Evolutionary conservation across 495 filamentous ascomycete genomes (phyloP), one percentile per base, ranked within the genome.

Genomic region (Penicillium angulare): DNA sequence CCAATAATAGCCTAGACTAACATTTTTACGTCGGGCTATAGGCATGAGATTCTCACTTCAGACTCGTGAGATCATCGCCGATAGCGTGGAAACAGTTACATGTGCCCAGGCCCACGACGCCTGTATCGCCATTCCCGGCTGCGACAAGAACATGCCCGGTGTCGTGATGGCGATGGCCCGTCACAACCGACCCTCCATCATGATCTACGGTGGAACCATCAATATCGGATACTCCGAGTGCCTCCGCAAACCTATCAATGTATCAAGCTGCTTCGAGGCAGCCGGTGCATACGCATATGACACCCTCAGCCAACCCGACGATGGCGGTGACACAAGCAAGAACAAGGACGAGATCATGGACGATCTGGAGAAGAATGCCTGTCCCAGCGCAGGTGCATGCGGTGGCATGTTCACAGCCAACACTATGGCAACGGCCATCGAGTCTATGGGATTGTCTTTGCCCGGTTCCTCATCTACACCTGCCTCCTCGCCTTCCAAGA

Each of bases 121-220:
- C 47, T 95, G 91, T 63, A 92, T 98, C 59, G 83, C 89, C 20
- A 92, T 98, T 54, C 91, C 93, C 1, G 93, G 93, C 8, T 98
- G 93, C 63, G 93, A 98, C 69, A 98, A 98, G 77, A 98, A 98
- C 59, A 98, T 98, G 93, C 93, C 93, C 1, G 93, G 93, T 51
- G 78, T 77, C 29, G 71, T 89, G n/a, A 88, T 89, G 84, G 86
- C 80, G 36, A 86, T 89, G 68, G 90, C 90, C 10, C 81, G 93
- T 33, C 90, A 96, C 69, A 97, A 98, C 72, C 83, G 92, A 13
- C 93, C 93, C 5, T 86, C 83, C 0, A 72, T 89, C 53, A 88
- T 88, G 83, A 80, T 88, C 32, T 98, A 97, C 64, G 93, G 93
- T 24, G 93, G 93, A 32, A 87, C 90, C 10, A 98, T 96, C 56